Conservation (phyloP, 176 grass and related monocot species). For the Ensete ventricosum region DNA sequence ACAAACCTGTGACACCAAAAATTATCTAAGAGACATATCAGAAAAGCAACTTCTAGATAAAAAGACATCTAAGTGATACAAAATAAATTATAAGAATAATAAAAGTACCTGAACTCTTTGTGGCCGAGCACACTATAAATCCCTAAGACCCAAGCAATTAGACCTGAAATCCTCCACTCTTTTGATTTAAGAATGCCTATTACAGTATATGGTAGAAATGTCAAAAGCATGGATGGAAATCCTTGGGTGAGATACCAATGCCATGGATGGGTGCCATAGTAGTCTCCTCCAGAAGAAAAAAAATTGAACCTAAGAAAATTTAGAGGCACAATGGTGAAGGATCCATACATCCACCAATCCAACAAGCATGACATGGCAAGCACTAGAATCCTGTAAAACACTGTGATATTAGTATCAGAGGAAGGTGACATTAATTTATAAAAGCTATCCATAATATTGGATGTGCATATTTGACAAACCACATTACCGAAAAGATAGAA, state of each 20-base stretch:
- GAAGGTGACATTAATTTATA: not conserved
- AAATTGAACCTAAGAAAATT: constrained; percentile 95
- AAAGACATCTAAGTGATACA: constrained; percentile 3
- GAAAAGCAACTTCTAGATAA: constrained; percentile 6
- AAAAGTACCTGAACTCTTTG: constrained; percentile 85
- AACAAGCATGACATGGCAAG: constrained; percentile 55
- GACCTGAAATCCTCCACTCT: constrained; percentile 65
- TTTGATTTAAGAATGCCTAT: constrained; percentile 51
- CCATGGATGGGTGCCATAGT: constrained; percentile 78
- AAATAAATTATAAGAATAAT: constrained; percentile 18
- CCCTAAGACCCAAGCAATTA: constrained; percentile 73
- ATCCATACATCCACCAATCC: constrained; percentile 78
- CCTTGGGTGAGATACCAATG: constrained; percentile 96
- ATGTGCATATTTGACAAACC: not conserved
- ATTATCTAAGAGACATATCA: not conserved
- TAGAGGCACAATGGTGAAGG: constrained; percentile 60
- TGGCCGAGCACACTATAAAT: constrained; percentile 93
- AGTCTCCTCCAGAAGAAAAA: constrained; percentile 87
- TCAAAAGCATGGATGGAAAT: constrained; percentile 86
- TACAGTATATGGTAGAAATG: constrained; percentile 63
- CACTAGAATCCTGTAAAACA: constrained; percentile 51
- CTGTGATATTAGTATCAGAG: not conserved
- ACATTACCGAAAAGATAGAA: not conserved
- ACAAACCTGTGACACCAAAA: constrained; percentile 53
- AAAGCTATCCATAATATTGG: not conserved